Percentiles rank a stretch among this genome's conserved stretches.
Evolutionary conservation across 2,329 filamentous ascomycete genomes (phyloP).

Genomic region (Penicillium crustosum): DNA sequence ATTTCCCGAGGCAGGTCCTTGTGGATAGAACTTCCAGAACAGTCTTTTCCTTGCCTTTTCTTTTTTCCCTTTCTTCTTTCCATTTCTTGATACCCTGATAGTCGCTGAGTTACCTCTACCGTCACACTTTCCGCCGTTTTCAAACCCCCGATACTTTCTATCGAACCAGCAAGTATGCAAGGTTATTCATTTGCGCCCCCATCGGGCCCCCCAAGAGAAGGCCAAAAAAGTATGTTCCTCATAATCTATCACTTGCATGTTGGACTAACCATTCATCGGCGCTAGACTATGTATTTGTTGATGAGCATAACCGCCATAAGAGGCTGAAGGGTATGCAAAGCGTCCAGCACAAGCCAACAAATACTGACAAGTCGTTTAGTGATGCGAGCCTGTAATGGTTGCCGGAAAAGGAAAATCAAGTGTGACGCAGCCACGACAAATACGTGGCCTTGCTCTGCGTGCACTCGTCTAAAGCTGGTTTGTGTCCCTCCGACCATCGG

Average conservation of each 20-base stretch:
- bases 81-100: slow-evolving; percentile 1
- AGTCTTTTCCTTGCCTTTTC: too few relatives aligned
- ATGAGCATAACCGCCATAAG: slow-evolving; percentile 98
- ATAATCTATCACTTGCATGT: not conserved
- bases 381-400: slow-evolving; percentile 96
- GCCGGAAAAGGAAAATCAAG: slow-evolving; percentile 92
- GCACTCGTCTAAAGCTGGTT: slow-evolving; percentile 85
- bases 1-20: slow-evolving; percentile 20
- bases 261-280: slow-evolving; percentile 13
- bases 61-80: not conserved
- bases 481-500: slow-evolving; percentile 85
- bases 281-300: slow-evolving; percentile 96
- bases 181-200: slow-evolving; percentile 73
- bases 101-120: not conserved
- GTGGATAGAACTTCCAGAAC: slow-evolving; percentile 8
- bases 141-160: slow-evolving; percentile 24
- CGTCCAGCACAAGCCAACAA: not conserved
- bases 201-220: slow-evolving; percentile 66
- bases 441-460: slow-evolving; percentile 95
- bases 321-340: slow-evolving; percentile 74
- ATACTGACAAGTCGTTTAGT: slow-evolving; percentile 54
- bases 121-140: not conserved
- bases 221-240: slow-evolving; percentile 72
- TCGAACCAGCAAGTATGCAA: slow-evolving; percentile 53
- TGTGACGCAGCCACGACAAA: slow-evolving; percentile 97